These are phyloP conservation scores for Trypethelium eluteriae DNA, from an alignment of 495 filamentous ascomycete genomes.

Conservation along the genomic window DNA sequence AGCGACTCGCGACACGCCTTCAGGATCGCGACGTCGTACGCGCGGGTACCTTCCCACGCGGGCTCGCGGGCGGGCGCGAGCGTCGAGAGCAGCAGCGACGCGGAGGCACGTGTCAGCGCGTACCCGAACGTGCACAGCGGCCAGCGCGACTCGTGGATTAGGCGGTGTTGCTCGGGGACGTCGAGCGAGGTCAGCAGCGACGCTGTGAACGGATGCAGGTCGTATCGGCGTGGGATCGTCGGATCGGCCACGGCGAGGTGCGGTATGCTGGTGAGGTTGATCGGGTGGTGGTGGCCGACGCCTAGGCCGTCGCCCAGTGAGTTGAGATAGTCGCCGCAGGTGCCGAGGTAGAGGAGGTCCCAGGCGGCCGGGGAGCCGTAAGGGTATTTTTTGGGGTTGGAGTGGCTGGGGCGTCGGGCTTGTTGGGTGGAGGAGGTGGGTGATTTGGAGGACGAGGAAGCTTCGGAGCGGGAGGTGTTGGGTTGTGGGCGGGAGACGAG, in stretches of 20 bases:
- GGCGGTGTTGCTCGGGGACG: conserved; percentile 29
- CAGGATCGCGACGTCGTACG: conserved; percentile 22
- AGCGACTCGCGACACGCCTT: conserved; percentile 13
- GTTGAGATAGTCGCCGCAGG: conserved; percentile 37
- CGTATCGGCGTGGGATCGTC: conserved; percentile 18
- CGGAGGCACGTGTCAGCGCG: conserved; percentile 34
- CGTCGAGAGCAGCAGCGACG: conserved; percentile 20
- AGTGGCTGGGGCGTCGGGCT: neutral
- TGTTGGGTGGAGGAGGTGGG: neutral
- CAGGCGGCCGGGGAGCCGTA: conserved; percentile 31
- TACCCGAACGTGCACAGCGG: conserved; percentile 45
- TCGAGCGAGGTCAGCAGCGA: conserved; percentile 21
- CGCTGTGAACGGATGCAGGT: conserved; percentile 25
- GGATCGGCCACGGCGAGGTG: conserved; percentile 24
- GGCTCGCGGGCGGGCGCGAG: conserved; percentile 17
- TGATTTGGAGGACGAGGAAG: conserved; percentile 5
- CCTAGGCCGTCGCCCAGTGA: conserved; percentile 15
- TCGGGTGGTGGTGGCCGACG: conserved; percentile 22
- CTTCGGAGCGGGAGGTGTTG: neutral
- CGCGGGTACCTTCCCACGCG: conserved; percentile 12
- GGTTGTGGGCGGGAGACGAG: conserved; percentile 10
- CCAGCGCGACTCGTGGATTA: conserved; percentile 33
- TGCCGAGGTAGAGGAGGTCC: conserved; percentile 41
- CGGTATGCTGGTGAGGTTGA: conserved; percentile 22
- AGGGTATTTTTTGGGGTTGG: conserved; percentile 16